Conservation (phyloP, 768 basidiomycete genomes). For the Candolleomyces aberdarensis region DNA sequence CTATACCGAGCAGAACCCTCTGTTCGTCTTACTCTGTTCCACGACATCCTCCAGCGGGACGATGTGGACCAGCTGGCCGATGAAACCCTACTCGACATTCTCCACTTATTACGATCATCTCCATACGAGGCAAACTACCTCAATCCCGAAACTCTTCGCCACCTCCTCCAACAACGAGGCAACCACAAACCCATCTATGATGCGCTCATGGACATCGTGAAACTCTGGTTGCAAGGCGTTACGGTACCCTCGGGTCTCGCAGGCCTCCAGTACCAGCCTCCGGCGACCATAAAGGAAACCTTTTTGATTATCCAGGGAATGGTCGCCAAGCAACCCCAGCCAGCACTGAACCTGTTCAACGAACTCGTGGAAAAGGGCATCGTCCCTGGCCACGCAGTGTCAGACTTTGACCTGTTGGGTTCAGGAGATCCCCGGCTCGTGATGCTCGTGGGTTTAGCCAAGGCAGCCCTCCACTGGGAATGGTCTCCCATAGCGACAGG, state of each 20-base stretch:
- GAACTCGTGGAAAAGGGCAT: constrained; percentile 40
- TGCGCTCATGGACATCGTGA: not conserved
- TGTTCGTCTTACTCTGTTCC: constrained; percentile 1
- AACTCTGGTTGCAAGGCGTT: constrained; percentile 8
- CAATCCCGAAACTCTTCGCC: not conserved
- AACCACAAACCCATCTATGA: not conserved
- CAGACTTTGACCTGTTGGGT: constrained; percentile 30
- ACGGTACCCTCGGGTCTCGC: not conserved
- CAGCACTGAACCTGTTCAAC: constrained; percentile 47
- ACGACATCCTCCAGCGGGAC: not conserved
- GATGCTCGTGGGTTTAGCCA: constrained; percentile 45
- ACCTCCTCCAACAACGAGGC: not conserved
- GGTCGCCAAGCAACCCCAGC: constrained; percentile 28
- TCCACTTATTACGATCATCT: not conserved
- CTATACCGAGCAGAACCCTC: constrained; percentile 3
- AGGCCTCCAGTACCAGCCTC: constrained; percentile 29
- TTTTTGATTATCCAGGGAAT: constrained; percentile 45
- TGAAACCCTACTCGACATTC: not conserved
- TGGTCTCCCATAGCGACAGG: constrained; percentile 43
- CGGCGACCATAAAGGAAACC: constrained; percentile 32
- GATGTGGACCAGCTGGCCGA: not conserved
- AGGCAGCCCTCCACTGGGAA: constrained; percentile 52
- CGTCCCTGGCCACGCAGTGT: constrained; percentile 47
- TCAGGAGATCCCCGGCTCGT: constrained; percentile 40
- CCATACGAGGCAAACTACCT: constrained; percentile 1